Conservation (phyloP, 768 basidiomycete species). For the Pulveroboletus sp. region DNA sequence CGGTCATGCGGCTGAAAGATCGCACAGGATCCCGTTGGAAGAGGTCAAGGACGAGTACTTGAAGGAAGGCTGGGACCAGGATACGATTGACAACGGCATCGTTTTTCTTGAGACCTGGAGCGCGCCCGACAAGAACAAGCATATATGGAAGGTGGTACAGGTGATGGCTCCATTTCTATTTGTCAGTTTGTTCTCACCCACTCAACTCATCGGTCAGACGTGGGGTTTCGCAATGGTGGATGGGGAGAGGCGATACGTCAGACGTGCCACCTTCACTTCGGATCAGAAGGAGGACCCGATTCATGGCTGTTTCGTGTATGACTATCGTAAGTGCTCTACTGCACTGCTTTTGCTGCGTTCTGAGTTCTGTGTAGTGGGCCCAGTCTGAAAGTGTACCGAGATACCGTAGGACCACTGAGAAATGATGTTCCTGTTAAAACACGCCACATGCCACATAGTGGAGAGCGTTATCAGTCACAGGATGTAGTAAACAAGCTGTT, state of each 20-base stretch:
- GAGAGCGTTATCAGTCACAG: not conserved
- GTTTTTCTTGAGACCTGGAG: slow-evolving; percentile 46
- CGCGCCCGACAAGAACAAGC: slow-evolving; percentile 60
- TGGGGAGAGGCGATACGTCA: slow-evolving; percentile 55
- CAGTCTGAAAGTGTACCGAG: slow-evolving; percentile 4
- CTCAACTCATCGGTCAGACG: slow-evolving; percentile 23
- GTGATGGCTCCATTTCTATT: slow-evolving; percentile 32
- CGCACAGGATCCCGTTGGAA: slow-evolving; percentile 46
- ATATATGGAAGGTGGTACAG: slow-evolving; percentile 53
- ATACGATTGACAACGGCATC: slow-evolving; percentile 33
- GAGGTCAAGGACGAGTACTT: slow-evolving; percentile 44
- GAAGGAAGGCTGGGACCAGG: slow-evolving; percentile 41
- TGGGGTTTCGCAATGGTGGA: slow-evolving; percentile 67
- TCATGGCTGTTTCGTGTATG: slow-evolving; percentile 55
- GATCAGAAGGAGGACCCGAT: slow-evolving; percentile 52
- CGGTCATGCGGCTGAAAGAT: slow-evolving; percentile 52
- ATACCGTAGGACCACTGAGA: not conserved
- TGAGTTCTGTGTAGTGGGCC: slow-evolving; percentile 19
- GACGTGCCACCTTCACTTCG: slow-evolving; percentile 62
- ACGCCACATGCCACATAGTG: no score
- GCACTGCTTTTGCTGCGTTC: not conserved
- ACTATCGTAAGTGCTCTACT: slow-evolving; percentile 50
- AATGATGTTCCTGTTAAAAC: not conserved
- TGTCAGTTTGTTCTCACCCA: not conserved
- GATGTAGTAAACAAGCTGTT: not conserved